Evolutionary conservation across 352 stramenopile species (phyloP).

Genomic region (Blastocystis sp.): DNA sequence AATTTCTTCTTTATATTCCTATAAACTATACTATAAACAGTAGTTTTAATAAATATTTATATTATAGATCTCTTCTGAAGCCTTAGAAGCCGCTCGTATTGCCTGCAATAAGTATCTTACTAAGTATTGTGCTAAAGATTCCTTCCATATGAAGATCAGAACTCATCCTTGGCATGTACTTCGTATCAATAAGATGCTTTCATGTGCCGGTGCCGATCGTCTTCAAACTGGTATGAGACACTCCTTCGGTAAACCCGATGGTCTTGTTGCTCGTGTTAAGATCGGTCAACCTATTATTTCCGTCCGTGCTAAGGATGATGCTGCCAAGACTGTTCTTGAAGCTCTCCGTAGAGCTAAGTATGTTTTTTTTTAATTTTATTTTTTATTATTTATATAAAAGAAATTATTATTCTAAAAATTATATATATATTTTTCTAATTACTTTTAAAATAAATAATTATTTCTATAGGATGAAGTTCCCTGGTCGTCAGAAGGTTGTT

Average conservation of each 20-base stretch:
- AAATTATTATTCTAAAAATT: too few species aligned
- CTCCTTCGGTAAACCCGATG: conserved; percentile 94
- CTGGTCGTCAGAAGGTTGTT: conserved; percentile 95
- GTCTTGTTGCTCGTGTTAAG: conserved; percentile 81
- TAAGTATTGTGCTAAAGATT: conserved; percentile 91
- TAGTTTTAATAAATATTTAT: not conserved
- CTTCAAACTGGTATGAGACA: conserved; percentile 91
- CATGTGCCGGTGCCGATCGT: conserved; percentile 92
- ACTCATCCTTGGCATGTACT: conserved; percentile 96
- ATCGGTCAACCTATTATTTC: conserved; percentile 95
- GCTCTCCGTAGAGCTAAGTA: conserved; percentile 94
- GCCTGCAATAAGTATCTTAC: conserved; percentile 93
- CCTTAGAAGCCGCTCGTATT: conserved; percentile 89
- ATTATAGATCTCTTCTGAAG: conserved; percentile 74
- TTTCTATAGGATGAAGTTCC: conserved; percentile 99
- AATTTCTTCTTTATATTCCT: too few species aligned
- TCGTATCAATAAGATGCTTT: conserved; percentile 99
- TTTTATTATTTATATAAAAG: too few species aligned
- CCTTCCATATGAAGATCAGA: conserved; percentile 94
- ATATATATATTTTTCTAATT: too few species aligned
- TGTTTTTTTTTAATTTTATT: too few species aligned
- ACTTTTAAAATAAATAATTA: too few species aligned
- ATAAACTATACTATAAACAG: too few species aligned
- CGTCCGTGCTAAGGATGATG: conserved; percentile 81
- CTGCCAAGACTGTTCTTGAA: conserved; percentile 74